Conservation (phyloP, 2,329 filamentous ascomycete species). For the Cercospora janseana region DNA sequence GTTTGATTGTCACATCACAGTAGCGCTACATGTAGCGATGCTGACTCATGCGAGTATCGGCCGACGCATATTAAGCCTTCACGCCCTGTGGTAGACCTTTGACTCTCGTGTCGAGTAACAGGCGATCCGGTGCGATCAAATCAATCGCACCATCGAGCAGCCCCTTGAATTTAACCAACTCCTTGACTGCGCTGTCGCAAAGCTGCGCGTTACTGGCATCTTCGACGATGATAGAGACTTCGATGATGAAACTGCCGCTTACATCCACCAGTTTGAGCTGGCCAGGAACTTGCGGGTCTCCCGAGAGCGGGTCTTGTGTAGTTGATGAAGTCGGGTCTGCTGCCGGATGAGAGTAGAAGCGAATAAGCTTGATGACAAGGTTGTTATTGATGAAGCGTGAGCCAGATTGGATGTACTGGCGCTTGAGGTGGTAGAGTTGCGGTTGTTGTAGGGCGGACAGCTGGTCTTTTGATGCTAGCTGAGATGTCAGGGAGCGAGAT, state of each 20-base stretch:
- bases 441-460: constrained; percentile 24
- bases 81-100: too few relatives aligned
- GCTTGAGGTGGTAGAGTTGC: constrained; percentile 33
- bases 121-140: constrained; percentile 56
- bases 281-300: constrained; percentile 41
- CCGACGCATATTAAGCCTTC: too few relatives aligned
- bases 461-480: constrained; percentile 50
- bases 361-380: constrained; percentile 56
- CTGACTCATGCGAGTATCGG: too few relatives aligned
- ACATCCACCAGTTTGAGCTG: constrained; percentile 54
- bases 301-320: constrained; percentile 33
- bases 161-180: constrained; percentile 55
- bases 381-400: constrained; percentile 59
- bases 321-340: background rate
- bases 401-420: constrained; percentile 57
- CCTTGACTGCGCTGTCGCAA: constrained; percentile 54
- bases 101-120: constrained; percentile 60
- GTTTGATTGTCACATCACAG: too few relatives aligned
- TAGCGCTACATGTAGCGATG: too few relatives aligned
- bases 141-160: constrained; percentile 58
- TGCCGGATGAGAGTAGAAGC: constrained; percentile 35
- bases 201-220: constrained; percentile 55
- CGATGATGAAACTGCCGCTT: constrained; percentile 58
- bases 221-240: constrained; percentile 57
- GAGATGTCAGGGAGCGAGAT: constrained; percentile 52